Evolutionary conservation across 345 rosid genomes (phyloP), one percentile per base, ranked within the genome.

Genomic region (Citropsis articulata): DNA sequence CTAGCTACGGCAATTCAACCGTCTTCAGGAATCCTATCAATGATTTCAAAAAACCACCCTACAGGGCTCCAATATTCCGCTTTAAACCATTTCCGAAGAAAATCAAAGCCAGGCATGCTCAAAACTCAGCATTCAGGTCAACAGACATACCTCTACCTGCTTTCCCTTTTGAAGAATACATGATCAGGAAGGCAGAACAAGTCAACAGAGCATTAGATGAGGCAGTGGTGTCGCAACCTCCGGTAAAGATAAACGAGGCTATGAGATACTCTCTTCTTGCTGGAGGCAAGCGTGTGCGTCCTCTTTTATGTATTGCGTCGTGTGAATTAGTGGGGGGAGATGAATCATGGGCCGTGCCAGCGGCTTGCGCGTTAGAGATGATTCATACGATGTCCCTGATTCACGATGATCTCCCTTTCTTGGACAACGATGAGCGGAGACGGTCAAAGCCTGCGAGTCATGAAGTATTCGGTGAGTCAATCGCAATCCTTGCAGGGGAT

Each of bases 201-300:
- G 86, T 90, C 4, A 89, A 90, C 88, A 78, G 72, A 69, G 92
- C 92, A 31, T 76, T 90, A 4, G 88, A 89, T 0, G 87, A 80
- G 55, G 88, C 94, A 1, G 83, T 92, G 10, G 91, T 91, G 6
- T 21, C 86, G 5, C 80, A 80, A 7, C 79, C 81, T 42, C 91
- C 95, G 3, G 14, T 71, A 7, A 87, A 83, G 21, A 82, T 93
- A 80, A 89, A 85, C 10, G 92, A 91, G 66, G 91, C 98, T 0
- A 91, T 91, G 95, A 85, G 98, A 59, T 93, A 91, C 76, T 86
- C 93, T n/a, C 80, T 93, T 53, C 86, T 91, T 0, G 91, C 90
- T 0, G 91, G 90, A 0, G 96, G 94, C 31, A 90, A 91, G 85
- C 90, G 98, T 1, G 89, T 89, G 16, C 84, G 91, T 31, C 93